Percentiles rank a stretch among this genome's conserved stretches.
Conservation (phyloP, 2,329 filamentous ascomycete species). For the Penicillium sp. region DNA sequence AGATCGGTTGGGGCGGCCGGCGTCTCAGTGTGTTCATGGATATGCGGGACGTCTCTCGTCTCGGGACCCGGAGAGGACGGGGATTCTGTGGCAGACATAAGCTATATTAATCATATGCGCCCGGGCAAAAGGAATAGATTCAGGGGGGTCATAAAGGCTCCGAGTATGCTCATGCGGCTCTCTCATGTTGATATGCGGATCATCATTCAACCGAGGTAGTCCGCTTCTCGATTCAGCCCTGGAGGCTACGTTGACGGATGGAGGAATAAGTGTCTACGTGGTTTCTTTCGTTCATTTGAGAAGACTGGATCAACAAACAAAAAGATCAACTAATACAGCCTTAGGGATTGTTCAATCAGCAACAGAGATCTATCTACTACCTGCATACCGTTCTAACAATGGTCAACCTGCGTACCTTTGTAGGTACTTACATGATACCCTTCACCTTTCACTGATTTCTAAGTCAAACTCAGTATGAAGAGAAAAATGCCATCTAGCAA, state of each 20-base stretch:
- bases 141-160: conserved; percentile 7
- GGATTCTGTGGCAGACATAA: conserved; percentile 36
- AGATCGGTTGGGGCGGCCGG: conserved; percentile 23
- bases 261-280: neutral
- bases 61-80: conserved; percentile 25
- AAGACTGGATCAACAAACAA: too few species aligned
- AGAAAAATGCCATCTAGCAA: fast-evolving
- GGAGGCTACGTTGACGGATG: neutral
- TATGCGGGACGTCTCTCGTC: conserved; percentile 25
- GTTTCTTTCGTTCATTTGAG: neutral
- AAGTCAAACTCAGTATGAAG: neutral
- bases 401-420: neutral
- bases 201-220: conserved; percentile 33
- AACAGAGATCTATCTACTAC: neutral
- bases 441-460: neutral
- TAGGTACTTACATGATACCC: neutral
- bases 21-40: conserved; percentile 24
- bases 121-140: conserved; percentile 10
- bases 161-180: conserved; percentile 23
- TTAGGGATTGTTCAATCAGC: too few species aligned
- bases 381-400: neutral
- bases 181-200: conserved; percentile 33
- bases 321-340: neutral
- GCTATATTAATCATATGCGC: conserved; percentile 45
- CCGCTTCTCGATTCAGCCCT: conserved; percentile 5